Evolutionary conservation across 495 filamentous ascomycete species (phyloP).

Genomic region (Lasiosphaeris hirsuta): DNA sequence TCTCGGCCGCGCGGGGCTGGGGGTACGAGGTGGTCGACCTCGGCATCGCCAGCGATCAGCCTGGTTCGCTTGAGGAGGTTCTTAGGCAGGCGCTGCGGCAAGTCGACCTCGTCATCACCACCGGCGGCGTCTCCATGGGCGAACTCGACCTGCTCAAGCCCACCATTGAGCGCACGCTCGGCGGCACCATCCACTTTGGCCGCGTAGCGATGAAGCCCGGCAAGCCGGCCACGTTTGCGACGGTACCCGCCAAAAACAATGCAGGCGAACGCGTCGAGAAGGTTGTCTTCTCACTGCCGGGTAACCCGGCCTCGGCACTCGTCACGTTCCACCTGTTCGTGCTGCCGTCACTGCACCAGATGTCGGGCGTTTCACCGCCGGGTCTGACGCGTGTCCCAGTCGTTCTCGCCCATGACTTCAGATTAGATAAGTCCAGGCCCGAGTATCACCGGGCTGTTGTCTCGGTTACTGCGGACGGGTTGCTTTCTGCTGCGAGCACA

Average conservation of each 20-base stretch:
- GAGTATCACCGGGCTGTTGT: conserved; percentile 85
- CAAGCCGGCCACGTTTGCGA: conserved; percentile 96
- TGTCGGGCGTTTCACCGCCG: conserved; percentile 55
- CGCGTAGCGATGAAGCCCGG: conserved; percentile 97
- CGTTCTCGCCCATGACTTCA: conserved; percentile 65
- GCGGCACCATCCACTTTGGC: conserved; percentile 95
- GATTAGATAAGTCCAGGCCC: conserved; percentile 66
- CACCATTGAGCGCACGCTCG: conserved; percentile 84
- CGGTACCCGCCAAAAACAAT: conserved; percentile 64
- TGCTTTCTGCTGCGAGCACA: conserved; percentile 75
- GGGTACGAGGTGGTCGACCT: conserved; percentile 80
- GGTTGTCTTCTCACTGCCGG: conserved; percentile 86
- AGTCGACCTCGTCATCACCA: conserved; percentile 85
- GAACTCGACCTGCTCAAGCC: conserved; percentile 97
- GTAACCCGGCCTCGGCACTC: conserved; percentile 89
- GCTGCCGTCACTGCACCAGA: conserved; percentile 76
- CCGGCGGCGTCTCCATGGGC: conserved; percentile 96
- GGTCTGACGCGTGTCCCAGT: conserved; percentile 73
- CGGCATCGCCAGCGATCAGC: conserved; percentile 80
- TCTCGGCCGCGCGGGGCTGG: conserved; percentile 70
- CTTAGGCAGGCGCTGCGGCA: conserved; percentile 69
- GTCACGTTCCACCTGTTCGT: conserved; percentile 95
- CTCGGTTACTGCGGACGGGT: conserved; percentile 55
- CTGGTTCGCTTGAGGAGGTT: conserved; percentile 70
- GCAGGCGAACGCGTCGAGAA: conserved; percentile 56